Conservation (phyloP, 768 basidiomycete genomes). For the Symmetrospora coprosmae region DNA sequence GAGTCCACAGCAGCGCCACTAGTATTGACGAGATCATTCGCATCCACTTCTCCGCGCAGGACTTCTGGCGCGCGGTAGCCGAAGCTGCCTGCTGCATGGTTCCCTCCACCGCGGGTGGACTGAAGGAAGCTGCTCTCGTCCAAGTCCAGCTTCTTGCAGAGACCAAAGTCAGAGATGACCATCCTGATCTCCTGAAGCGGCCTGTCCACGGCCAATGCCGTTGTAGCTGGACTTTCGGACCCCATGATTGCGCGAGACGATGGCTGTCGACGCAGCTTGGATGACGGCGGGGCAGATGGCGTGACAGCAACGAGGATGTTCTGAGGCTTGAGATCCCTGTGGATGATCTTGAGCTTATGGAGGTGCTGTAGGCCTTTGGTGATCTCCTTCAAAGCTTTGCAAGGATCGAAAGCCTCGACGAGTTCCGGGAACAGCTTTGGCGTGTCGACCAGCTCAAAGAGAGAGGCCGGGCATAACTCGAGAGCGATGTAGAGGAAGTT, state of each 20-base stretch:
- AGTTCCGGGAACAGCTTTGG: slow-evolving; percentile 63
- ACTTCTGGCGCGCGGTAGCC: slow-evolving; percentile 98
- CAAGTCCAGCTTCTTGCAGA: slow-evolving; percentile 85
- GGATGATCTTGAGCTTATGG: slow-evolving; percentile 87
- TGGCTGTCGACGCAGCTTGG: too few relatives aligned
- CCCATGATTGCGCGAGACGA: too few relatives aligned
- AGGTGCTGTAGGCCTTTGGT: slow-evolving; percentile 76
- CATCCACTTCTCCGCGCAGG: slow-evolving; percentile 76
- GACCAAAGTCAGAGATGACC: slow-evolving; percentile 86
- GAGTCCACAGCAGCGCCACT: neutral
- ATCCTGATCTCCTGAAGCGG: slow-evolving; percentile 51
- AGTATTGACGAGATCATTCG: slow-evolving; percentile 49
- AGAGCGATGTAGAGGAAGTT: slow-evolving; percentile 97
- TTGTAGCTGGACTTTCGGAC: too few relatives aligned
- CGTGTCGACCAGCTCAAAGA: slow-evolving; percentile 70
- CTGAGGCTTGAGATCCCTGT: slow-evolving; percentile 95
- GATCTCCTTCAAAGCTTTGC: slow-evolving; percentile 73
- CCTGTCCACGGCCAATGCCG: slow-evolving; percentile 40
- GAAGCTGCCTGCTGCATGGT: slow-evolving; percentile 82
- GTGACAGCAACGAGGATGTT: slow-evolving; percentile 74
- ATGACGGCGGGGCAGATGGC: slow-evolving; percentile 17
- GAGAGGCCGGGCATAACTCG: slow-evolving; percentile 79
- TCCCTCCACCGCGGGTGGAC: slow-evolving; percentile 45
- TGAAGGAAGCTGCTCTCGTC: slow-evolving; percentile 95
- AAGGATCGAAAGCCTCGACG: slow-evolving; percentile 62